Evolutionary conservation across 805 yeast genomes (phyloP), one percentile per base, ranked within the genome.

Genomic region (Geotrichum ghanense): DNA sequence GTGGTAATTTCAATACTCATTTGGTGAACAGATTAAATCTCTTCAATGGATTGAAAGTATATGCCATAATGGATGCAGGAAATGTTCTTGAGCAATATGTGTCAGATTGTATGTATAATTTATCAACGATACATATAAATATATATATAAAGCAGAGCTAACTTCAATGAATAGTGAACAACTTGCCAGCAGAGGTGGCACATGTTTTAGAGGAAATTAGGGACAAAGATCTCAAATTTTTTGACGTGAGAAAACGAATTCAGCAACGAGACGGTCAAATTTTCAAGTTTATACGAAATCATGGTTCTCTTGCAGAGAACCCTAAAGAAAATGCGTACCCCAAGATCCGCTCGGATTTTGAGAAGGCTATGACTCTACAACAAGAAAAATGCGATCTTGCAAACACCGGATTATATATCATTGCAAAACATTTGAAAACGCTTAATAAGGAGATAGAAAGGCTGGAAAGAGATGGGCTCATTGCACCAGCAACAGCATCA

Each of bases 1-100:
- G n/a, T n/a, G n/a, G n/a, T n/a, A n/a, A n/a, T n/a, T n/a, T n/a
- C n/a, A n/a, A n/a, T n/a, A n/a, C n/a, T n/a, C n/a, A n/a, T n/a
- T n/a, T n/a, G n/a, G n/a, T n/a, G n/a, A n/a, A n/a, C n/a, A n/a
- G n/a, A n/a, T n/a, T n/a, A n/a, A n/a, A n/a, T n/a, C n/a, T n/a
- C n/a, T n/a, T n/a, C n/a, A n/a, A n/a, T n/a, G n/a, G n/a, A n/a
- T n/a, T n/a, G n/a, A n/a, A n/a, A n/a, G n/a, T n/a, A n/a, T n/a
- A n/a, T n/a, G n/a, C n/a, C n/a, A 55, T 44, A 12, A 86, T 86
- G 95, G 97, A 89, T 65, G 89, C 97, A 2, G 88, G 95, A n/a
- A 76, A 92, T 1, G 74, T 80, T 5, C 62, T 83, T 34, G 90
- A 83, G 53, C 84, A 81, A 55, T 79, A 81, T 49, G 75, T 81